Percentiles rank a stretch among this genome's conserved stretches.
These are phyloP conservation scores for Candida smagusa DNA, from an alignment of 1,139 yeast species.

Conservation along the genomic window DNA sequence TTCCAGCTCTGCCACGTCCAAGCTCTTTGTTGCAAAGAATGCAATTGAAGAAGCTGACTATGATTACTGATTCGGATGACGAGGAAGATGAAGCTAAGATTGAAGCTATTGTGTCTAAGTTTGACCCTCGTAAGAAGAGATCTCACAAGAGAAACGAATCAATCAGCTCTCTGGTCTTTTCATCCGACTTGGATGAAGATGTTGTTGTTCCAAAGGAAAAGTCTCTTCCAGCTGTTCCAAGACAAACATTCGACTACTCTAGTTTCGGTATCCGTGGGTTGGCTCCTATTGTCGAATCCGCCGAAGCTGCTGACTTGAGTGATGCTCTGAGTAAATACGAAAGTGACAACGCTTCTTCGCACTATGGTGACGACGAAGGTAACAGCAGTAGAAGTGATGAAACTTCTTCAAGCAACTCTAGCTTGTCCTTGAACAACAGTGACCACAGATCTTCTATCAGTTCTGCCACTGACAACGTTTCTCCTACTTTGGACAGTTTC, in stretches of 20 bases:
- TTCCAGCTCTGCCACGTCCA: background rate
- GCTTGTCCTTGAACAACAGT: slow-evolving; percentile 42
- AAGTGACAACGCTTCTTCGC: slow-evolving; percentile 21
- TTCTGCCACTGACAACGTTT: slow-evolving; percentile 13
- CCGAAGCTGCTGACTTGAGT: slow-evolving; percentile 23
- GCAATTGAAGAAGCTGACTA: slow-evolving; percentile 8
- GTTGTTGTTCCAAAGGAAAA: slow-evolving; percentile 2
- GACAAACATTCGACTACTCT: slow-evolving; percentile 22
- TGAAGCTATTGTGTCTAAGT: slow-evolving; percentile 8
- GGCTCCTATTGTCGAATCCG: slow-evolving; percentile 37
- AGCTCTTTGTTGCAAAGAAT: slow-evolving; percentile 10
- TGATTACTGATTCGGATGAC: slow-evolving; percentile 8
- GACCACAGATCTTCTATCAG: slow-evolving; percentile 29
- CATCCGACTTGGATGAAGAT: background rate
- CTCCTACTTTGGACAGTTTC: slow-evolving; percentile 13
- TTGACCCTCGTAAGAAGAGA: slow-evolving; percentile 17
- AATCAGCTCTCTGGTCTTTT: slow-evolving; percentile 4
- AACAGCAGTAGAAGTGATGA: slow-evolving; percentile 19
- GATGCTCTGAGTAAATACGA: slow-evolving; percentile 35
- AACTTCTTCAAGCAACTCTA: slow-evolving; percentile 33
- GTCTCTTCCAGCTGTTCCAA: slow-evolving; percentile 7
- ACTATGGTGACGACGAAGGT: slow-evolving; percentile 16
- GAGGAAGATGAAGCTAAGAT: slow-evolving; percentile 7
- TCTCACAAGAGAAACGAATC: slow-evolving; percentile 13
- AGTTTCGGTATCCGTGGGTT: slow-evolving; percentile 37